Percentiles rank a stretch among this genome's conserved stretches.
Evolutionary conservation across 2,329 filamentous ascomycete genomes (phyloP).

Genomic region (Sporothrix brasiliensis): DNA sequence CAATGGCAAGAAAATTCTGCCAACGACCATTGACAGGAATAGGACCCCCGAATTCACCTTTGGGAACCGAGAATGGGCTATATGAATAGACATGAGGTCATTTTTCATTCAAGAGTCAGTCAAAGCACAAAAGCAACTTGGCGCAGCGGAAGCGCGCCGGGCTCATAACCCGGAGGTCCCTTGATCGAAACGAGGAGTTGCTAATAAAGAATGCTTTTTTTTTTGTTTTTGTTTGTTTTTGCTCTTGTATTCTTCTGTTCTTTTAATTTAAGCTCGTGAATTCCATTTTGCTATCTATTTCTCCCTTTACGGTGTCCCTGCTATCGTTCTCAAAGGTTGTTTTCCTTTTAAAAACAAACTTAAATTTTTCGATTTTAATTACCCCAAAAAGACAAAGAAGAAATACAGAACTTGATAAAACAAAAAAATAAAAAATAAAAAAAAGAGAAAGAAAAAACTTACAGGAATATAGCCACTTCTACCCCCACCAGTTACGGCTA

Average conservation of each 20-base stretch:
- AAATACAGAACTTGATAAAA: too few species aligned
- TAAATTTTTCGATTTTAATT: neutral
- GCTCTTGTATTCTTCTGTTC: neutral
- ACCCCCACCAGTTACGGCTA: too few species aligned
- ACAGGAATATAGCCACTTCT: too few species aligned
- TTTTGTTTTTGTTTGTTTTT: neutral
- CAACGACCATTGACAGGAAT: slow-evolving; percentile 10
- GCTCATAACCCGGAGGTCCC: slow-evolving; percentile 36
- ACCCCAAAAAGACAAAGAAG: too few species aligned
- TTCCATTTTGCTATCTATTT: neutral
- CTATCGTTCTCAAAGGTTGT: too few species aligned
- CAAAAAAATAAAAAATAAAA: too few species aligned
- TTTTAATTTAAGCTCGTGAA: neutral
- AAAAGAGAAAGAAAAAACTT: too few species aligned
- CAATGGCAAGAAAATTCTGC: slow-evolving; percentile 24
- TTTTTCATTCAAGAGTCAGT: neutral
- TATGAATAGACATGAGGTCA: neutral
- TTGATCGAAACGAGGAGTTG: slow-evolving; percentile 36
- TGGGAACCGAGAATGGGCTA: neutral
- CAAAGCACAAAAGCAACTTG: slow-evolving; percentile 32
- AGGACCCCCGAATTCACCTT: neutral
- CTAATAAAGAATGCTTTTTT: slow-evolving; percentile 28
- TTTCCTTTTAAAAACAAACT: neutral
- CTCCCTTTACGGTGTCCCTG: too few species aligned
- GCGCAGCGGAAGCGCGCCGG: slow-evolving; percentile 35